Evolutionary conservation across 2,329 filamentous ascomycete species (phyloP).

Genomic region (Penicillium sp.): DNA sequence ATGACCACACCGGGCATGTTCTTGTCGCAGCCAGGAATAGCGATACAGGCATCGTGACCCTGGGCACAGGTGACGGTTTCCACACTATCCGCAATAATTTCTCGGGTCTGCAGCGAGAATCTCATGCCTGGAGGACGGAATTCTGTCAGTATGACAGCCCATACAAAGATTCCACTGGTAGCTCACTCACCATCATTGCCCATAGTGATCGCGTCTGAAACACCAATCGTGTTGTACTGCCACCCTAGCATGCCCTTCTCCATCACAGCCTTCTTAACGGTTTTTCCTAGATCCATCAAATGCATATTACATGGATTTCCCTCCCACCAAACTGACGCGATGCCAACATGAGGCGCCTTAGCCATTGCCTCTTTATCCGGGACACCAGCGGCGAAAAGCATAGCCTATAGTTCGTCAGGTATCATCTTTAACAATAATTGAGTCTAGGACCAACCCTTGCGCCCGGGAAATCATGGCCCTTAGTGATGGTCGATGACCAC

Average conservation of each 20-base stretch:
- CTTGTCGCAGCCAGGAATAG: slow-evolving; percentile 93
- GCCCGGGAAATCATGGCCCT: slow-evolving; percentile 84
- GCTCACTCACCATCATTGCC: slow-evolving; percentile 77
- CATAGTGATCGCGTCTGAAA: slow-evolving; percentile 94
- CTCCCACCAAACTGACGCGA: slow-evolving; percentile 96
- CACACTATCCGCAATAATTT: slow-evolving; percentile 92
- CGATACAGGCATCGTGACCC: slow-evolving; percentile 89
- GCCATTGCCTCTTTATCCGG: slow-evolving; percentile 83
- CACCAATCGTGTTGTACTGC: slow-evolving; percentile 90
- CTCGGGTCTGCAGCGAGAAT: slow-evolving; percentile 84
- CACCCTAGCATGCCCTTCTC: slow-evolving; percentile 87
- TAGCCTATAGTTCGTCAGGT: slow-evolving; percentile 60
- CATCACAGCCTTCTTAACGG: slow-evolving; percentile 78
- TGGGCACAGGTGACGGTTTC: slow-evolving; percentile 92
- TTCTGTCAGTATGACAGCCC: background rate
- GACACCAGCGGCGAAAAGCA: slow-evolving; percentile 92
- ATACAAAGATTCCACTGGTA: slow-evolving; percentile 1
- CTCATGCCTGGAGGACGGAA: slow-evolving; percentile 69
- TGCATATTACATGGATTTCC: slow-evolving; percentile 85
- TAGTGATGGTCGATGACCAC: slow-evolving; percentile 80
- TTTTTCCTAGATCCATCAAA: slow-evolving; percentile 84
- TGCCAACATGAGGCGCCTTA: slow-evolving; percentile 83
- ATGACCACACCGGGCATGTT: slow-evolving; percentile 95
- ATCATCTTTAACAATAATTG: background rate
- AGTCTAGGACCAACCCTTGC: slow-evolving; percentile 66